phyloP scores from a whole-genome alignment of 2,329 filamentous ascomycete genomes.

The Domatiomyces globalis region DNA sequence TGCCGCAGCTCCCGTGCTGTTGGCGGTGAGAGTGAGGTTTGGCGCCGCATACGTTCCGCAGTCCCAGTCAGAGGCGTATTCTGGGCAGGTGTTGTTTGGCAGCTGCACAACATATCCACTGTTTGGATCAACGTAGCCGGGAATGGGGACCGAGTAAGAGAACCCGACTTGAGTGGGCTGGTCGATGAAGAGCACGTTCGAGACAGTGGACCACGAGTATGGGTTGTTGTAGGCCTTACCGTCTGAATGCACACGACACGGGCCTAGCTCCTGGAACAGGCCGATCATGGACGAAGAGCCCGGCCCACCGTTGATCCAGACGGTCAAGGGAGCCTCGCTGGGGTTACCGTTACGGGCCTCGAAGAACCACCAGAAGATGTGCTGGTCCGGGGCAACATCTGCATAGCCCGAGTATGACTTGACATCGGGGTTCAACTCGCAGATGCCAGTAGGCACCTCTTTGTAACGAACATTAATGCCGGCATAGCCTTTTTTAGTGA shows the following conservation, averaged over 20 bases:
- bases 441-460: constrained; percentile 34
- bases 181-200: constrained; percentile 48
- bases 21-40: constrained; percentile 15
- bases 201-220: constrained; percentile 21
- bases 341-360: constrained; percentile 25
- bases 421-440: constrained; percentile 36
- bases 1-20: constrained; percentile 15
- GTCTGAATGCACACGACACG: constrained; percentile 25
- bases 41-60: constrained; percentile 18
- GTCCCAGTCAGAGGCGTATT: constrained; percentile 13
- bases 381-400: constrained; percentile 37
- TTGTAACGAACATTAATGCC: constrained; percentile 35
- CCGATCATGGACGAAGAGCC: constrained; percentile 24
- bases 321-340: constrained; percentile 19
- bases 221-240: constrained; percentile 27
- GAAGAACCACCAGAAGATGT: constrained; percentile 36
- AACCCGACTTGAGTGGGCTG: constrained; percentile 49
- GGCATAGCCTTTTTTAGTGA: constrained; percentile 24
- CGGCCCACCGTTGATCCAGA: constrained; percentile 29
- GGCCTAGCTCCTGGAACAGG: constrained; percentile 23
- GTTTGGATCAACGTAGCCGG: constrained; percentile 12
- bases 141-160: constrained; percentile 32
- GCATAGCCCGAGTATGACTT: constrained; percentile 48
- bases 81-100: constrained; percentile 16
- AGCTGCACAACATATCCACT: constrained; percentile 10